A percentile compares a stretch with the other conserved stretches of the same genome.
Conservation (phyloP, 164 flowering plant species). For the grape (Vitis vinifera) region DNA sequence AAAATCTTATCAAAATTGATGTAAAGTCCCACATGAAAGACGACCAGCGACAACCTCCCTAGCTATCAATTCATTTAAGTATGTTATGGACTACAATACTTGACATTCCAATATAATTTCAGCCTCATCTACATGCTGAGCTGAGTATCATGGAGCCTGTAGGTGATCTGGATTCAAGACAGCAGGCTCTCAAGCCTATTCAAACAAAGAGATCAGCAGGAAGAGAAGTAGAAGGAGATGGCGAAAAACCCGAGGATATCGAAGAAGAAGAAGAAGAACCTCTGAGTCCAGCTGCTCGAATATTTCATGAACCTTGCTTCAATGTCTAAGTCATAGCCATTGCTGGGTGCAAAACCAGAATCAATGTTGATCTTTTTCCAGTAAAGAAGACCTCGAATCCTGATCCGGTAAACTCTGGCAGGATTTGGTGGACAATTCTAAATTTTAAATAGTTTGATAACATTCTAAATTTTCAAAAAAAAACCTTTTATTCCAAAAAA, state of each 20-base stretch:
- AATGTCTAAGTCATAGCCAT: slow-evolving; percentile 43
- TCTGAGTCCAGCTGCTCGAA: slow-evolving; percentile 43
- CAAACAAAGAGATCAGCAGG: slow-evolving; percentile 6
- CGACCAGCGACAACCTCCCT: slow-evolving; percentile 14
- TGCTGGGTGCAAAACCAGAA: slow-evolving; percentile 37
- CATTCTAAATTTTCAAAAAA: slow-evolving; percentile 28
- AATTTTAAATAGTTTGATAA: slow-evolving; percentile 33
- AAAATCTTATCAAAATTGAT: too few species aligned
- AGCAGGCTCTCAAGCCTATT: slow-evolving; percentile 11
- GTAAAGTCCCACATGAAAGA: too few species aligned
- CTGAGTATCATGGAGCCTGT: not conserved
- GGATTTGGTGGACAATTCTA: slow-evolving; percentile 25
- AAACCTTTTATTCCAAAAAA: too few species aligned
- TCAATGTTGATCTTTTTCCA: slow-evolving; percentile 36
- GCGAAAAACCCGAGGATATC: not conserved
- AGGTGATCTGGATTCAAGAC: not conserved
- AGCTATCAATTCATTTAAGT: too few species aligned
- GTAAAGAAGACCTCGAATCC: slow-evolving; percentile 10
- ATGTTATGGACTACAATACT: too few species aligned
- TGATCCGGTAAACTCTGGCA: too few species aligned
- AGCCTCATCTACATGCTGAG: too few species aligned
- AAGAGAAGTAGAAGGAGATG: not conserved
- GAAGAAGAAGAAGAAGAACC: slow-evolving; percentile 16
- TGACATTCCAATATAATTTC: not conserved
- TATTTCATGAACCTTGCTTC: slow-evolving; percentile 45